These are phyloP conservation scores for Phytophthora kernoviae DNA, from an alignment of 352 stramenopile genomes.

Conservation along the genomic window DNA sequence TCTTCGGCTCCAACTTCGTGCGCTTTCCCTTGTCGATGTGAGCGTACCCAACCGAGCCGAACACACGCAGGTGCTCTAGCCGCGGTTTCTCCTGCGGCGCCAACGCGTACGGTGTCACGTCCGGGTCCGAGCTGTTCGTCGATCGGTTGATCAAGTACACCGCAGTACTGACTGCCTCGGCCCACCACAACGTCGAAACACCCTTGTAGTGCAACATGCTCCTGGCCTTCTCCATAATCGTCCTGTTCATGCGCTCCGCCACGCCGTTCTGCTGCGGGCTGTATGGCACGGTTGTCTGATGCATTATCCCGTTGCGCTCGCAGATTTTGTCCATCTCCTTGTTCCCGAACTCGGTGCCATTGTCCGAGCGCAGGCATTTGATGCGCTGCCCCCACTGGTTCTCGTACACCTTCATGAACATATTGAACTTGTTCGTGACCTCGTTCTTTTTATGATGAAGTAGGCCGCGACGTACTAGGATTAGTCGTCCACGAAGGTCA, in stretches of 20 bases:
- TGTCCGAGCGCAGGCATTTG: constrained; percentile 35
- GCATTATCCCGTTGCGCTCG: constrained; percentile 18
- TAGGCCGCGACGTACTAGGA: constrained; percentile 10
- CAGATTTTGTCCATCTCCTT: constrained; percentile 19
- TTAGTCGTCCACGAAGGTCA: constrained; percentile 15
- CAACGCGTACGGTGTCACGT: constrained; percentile 16
- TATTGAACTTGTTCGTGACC: constrained; percentile 4
- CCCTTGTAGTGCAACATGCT: constrained; percentile 29
- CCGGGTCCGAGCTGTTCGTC: constrained; percentile 3
- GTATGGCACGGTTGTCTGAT: constrained; percentile 29
- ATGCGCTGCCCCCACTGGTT: constrained; percentile 23
- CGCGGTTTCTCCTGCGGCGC: constrained; percentile 3
- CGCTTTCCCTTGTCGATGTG: constrained; percentile 22
- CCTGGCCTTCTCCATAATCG: constrained; percentile 22
- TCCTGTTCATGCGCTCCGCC: constrained; percentile 35
- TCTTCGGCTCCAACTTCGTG: constrained; percentile 33
- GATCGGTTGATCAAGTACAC: constrained; percentile 30
- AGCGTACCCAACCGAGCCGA: constrained; percentile 26
- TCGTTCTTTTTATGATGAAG: constrained; percentile 20
- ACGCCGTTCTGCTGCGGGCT: constrained; percentile 40
- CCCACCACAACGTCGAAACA: constrained; percentile 26
- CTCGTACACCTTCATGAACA: constrained; percentile 19
- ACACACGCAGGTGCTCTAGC: constrained; percentile 24
- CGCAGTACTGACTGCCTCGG: constrained; percentile 26
- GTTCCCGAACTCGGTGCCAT: constrained; percentile 31